A percentile compares a stretch with the other conserved stretches of the same genome.
Evolutionary conservation across 2,329 filamentous ascomycete species (phyloP).

Genomic region (Neofusicoccum kwambonambiense): DNA sequence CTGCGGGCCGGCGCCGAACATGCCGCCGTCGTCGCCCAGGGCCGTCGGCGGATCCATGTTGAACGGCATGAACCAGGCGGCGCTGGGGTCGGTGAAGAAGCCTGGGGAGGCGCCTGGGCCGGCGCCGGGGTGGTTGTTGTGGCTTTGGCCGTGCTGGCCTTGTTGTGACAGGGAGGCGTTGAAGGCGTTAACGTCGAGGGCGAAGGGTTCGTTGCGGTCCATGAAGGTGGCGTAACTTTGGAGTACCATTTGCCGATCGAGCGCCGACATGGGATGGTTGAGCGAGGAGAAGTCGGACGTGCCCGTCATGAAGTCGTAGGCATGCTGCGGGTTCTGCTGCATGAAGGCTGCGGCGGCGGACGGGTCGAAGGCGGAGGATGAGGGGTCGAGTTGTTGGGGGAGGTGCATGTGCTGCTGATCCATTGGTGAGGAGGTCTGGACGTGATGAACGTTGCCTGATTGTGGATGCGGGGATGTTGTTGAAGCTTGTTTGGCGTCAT

Average conservation of each 20-base stretch:
- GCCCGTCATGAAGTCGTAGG: conserved; percentile 10
- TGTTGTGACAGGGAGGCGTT: neutral
- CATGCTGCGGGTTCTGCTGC: conserved; percentile 18
- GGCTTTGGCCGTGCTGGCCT: conserved; percentile 8
- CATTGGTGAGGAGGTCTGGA: conserved; percentile 29
- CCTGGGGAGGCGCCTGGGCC: conserved; percentile 15
- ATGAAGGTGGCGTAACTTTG: conserved; percentile 59
- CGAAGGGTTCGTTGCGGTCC: conserved; percentile 23
- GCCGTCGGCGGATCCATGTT: conserved; percentile 72
- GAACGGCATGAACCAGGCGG: conserved; percentile 90
- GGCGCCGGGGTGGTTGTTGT: conserved; percentile 22
- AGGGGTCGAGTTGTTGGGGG: conserved; percentile 27
- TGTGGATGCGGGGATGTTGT: conserved; percentile 21
- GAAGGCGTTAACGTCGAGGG: conserved; percentile 15
- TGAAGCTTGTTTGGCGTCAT: neutral
- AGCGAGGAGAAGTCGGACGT: conserved; percentile 22
- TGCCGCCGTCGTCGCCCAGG: conserved; percentile 36
- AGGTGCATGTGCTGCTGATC: conserved; percentile 18
- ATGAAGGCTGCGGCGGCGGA: conserved; percentile 32
- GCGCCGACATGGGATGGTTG: conserved; percentile 60
- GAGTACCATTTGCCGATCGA: conserved; percentile 75
- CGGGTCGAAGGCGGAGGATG: conserved; percentile 40
- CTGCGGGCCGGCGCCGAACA: conserved; percentile 6
- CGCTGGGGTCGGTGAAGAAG: conserved; percentile 45
- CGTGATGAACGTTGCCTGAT: conserved; percentile 37